A percentile compares a stretch with the other conserved stretches of the same genome.
Evolutionary conservation across 2,329 filamentous ascomycete genomes (phyloP).

Genomic region (Trichoderma asperellum): DNA sequence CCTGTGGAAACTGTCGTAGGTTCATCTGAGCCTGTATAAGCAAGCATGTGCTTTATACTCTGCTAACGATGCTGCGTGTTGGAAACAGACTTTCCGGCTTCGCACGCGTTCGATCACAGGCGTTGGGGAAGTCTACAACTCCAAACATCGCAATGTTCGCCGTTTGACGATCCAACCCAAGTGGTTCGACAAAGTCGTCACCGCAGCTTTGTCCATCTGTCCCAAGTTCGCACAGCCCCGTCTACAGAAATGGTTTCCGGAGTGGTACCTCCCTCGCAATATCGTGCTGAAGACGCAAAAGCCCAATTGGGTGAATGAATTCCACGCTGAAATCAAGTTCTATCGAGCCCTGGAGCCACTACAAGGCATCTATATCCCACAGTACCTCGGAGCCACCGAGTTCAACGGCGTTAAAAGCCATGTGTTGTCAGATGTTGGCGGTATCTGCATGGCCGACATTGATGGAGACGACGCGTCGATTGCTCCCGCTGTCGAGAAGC

Average conservation of each 20-base stretch:
- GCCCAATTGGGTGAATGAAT: neutral
- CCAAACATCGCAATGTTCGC: neutral
- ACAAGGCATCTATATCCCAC: neutral
- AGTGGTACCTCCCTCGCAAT: neutral
- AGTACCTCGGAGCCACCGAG: neutral
- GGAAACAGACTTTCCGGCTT: neutral
- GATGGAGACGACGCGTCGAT: neutral
- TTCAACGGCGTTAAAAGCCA: neutral
- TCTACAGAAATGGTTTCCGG: neutral
- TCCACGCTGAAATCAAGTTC: neutral
- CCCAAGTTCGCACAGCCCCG: neutral
- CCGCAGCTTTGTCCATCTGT: neutral
- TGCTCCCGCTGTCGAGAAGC: neutral
- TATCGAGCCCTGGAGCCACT: neutral
- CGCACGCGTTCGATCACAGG: neutral
- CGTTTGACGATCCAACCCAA: neutral
- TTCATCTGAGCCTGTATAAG: neutral
- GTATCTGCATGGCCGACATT: neutral
- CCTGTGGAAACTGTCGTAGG: neutral
- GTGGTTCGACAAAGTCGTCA: neutral
- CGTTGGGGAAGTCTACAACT: neutral
- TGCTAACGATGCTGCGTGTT: neutral
- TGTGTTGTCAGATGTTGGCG: neutral
- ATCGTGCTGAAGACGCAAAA: neutral
- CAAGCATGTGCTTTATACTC: neutral